A percentile compares a stretch with the other conserved stretches of the same genome.
phyloP scores from a whole-genome alignment of 2,329 filamentous ascomycete species.

The Epichloe festucae region DNA sequence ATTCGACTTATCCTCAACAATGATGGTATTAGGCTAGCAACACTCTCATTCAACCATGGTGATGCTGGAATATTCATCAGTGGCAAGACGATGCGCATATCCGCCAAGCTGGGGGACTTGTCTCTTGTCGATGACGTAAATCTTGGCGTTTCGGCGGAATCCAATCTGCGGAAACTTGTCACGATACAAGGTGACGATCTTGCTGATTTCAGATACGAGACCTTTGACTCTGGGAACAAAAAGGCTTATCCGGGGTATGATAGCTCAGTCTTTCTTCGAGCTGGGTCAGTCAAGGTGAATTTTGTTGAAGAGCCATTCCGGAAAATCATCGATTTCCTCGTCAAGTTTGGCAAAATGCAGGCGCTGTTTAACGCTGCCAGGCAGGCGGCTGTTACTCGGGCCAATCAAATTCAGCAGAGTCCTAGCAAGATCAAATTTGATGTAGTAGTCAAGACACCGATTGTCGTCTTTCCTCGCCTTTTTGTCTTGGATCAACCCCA shows the following conservation, averaged over 20 bases:
- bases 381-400: conserved; percentile 86
- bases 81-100: conserved; percentile 76
- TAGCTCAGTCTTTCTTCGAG: conserved; percentile 77
- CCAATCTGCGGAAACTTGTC: conserved; percentile 71
- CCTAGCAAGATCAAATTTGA: conserved; percentile 89
- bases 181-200: conserved; percentile 93
- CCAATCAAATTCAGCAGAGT: conserved; percentile 82
- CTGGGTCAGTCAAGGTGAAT: conserved; percentile 91
- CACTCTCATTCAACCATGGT: conserved; percentile 81
- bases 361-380: conserved; percentile 95
- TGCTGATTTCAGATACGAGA: conserved; percentile 95
- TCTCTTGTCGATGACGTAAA: conserved; percentile 90
- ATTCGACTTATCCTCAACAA: conserved; percentile 94
- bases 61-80: conserved; percentile 82
- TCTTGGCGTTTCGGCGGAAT: conserved; percentile 69
- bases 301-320: conserved; percentile 95
- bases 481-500: conserved; percentile 56
- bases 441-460: conserved; percentile 84
- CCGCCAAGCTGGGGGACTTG: conserved; percentile 69
- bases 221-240: conserved; percentile 60
- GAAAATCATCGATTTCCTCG: conserved; percentile 93
- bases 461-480: conserved; percentile 81
- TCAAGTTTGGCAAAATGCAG: conserved; percentile 99
- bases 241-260: conserved; percentile 87
- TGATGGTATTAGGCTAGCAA: conserved; percentile 88